phyloP scores from a whole-genome alignment of 2,329 filamentous ascomycete species.

The Pyricularia sp. region DNA sequence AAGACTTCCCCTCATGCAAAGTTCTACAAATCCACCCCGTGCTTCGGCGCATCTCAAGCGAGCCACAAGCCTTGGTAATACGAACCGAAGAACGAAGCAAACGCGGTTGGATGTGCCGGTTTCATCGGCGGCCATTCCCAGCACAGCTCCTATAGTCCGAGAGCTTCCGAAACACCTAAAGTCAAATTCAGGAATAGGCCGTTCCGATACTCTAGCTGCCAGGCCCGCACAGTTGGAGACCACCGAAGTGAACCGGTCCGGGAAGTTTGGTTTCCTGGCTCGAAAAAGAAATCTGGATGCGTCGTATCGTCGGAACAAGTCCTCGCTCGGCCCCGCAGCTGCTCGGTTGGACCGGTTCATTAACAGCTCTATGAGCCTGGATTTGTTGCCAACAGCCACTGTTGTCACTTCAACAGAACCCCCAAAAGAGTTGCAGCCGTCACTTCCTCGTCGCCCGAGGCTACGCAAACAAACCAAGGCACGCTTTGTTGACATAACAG shows the following conservation, averaged over 20 bases:
- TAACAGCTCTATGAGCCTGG: constrained; percentile 1
- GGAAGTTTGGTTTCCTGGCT: constrained; percentile 31
- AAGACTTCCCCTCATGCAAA: neutral
- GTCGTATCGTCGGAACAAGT: constrained; percentile 34
- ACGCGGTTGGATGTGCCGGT: neutral
- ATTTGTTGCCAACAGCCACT: neutral
- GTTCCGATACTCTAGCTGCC: constrained; percentile 4
- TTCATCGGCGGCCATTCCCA: neutral
- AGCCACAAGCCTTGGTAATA: neutral
- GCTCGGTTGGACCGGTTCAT: constrained; percentile 25
- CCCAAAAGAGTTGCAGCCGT: neutral
- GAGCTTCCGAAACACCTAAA: neutral
- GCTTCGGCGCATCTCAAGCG: neutral
- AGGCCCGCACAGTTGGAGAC: constrained; percentile 50
- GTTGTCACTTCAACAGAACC: neutral
- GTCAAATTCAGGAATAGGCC: neutral
- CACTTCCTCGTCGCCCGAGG: constrained; percentile 17
- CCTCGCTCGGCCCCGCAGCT: constrained; percentile 14
- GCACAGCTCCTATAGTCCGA: neutral
- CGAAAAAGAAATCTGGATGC: constrained; percentile 46
- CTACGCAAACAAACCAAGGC: constrained; percentile 35
- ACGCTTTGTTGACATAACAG: constrained; percentile 34
- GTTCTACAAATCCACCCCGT: neutral
- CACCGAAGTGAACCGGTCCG: constrained; percentile 21
- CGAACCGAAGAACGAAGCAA: neutral